Percentiles rank a stretch among this genome's conserved stretches.
Conservation (phyloP, 208 protist species). For the Trypanosoma cruzi region DNA sequence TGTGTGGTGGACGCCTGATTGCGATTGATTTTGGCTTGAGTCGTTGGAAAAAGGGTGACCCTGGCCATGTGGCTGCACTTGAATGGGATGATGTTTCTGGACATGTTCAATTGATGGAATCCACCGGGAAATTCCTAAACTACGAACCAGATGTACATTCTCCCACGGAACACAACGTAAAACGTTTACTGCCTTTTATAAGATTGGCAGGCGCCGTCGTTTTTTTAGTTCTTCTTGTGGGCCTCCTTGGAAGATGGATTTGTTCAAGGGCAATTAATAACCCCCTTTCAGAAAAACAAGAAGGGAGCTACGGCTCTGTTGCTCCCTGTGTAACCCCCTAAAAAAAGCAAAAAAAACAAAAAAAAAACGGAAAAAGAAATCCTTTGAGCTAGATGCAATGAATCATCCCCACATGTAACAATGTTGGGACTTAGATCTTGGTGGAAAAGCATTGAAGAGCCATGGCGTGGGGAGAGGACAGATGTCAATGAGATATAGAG, state of each 20-base stretch:
- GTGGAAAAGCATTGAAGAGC: too few relatives aligned
- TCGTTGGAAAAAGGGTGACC: slow-evolving; percentile 89
- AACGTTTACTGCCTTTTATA: slow-evolving; percentile 35
- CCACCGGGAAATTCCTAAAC: slow-evolving; percentile 35
- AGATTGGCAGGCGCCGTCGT: slow-evolving; percentile 27
- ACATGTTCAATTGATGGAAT: slow-evolving; percentile 77
- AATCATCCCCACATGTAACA: not conserved
- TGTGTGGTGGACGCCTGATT: slow-evolving; percentile 75
- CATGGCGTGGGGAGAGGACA: too few relatives aligned
- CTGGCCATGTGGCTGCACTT: slow-evolving; percentile 82
- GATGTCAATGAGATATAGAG: too few relatives aligned
- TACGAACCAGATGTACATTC: slow-evolving; percentile 23
- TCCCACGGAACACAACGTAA: not conserved
- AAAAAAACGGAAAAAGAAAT: slow-evolving; percentile 2
- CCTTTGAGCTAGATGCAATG: not conserved
- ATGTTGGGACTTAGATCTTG: too few relatives aligned
- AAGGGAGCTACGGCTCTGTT: slow-evolving; percentile 10
- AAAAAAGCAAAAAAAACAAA: slow-evolving; percentile 7
- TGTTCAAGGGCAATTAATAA: not conserved
- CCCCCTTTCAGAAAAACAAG: not conserved
- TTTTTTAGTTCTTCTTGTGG: slow-evolving; percentile 22
- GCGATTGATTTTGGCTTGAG: slow-evolving; percentile 92
- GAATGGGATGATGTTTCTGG: slow-evolving; percentile 82
- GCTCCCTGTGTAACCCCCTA: not conserved
- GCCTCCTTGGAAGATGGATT: slow-evolving; percentile 7